A percentile compares a stretch with the other conserved stretches of the same genome.
Evolutionary conservation across 108 stramenopile species (phyloP).

Genomic region (Conticribra guillardii): DNA sequence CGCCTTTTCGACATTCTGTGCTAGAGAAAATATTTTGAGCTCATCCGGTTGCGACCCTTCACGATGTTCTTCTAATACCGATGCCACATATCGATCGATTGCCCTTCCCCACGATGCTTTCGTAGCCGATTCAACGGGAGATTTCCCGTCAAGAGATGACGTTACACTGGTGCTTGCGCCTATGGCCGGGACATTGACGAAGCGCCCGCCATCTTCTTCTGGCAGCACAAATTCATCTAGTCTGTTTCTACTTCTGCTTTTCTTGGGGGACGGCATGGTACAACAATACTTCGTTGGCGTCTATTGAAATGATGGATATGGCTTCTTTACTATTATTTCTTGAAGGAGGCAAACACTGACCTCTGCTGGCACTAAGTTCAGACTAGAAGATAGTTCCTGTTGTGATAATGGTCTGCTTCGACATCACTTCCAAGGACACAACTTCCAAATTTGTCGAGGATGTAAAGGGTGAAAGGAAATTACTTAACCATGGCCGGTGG

Average conservation of each 20-base stretch:
- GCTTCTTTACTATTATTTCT: too few species aligned
- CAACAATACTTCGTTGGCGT: background rate
- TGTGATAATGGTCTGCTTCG: too few species aligned
- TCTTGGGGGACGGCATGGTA: constrained; percentile 23
- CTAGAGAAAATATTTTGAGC: constrained; percentile 16
- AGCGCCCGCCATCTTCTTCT: constrained; percentile 12
- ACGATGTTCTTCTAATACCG: constrained; percentile 18
- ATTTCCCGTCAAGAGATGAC: constrained; percentile 12
- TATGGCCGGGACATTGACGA: constrained; percentile 3
- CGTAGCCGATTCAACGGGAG: background rate
- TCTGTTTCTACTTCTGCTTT: constrained; percentile 20
- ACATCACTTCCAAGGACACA: too few species aligned
- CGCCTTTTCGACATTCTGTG: constrained; percentile 8
- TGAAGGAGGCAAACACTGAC: too few species aligned
- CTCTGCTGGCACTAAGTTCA: too few species aligned
- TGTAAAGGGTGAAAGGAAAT: too few species aligned
- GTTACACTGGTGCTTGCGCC: constrained; percentile 14
- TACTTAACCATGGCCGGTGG: too few species aligned
- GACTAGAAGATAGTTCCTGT: too few species aligned
- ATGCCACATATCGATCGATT: constrained; percentile 45
- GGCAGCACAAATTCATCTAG: constrained; percentile 19
- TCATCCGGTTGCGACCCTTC: constrained; percentile 14
- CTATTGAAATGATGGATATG: background rate
- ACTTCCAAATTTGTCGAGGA: too few species aligned
- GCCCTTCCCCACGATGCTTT: constrained; percentile 28